Percentiles rank a stretch among this genome's conserved stretches.
Evolutionary conservation across 768 basidiomycete genomes (phyloP).

Genomic region (Rhodotorula graminis): DNA sequence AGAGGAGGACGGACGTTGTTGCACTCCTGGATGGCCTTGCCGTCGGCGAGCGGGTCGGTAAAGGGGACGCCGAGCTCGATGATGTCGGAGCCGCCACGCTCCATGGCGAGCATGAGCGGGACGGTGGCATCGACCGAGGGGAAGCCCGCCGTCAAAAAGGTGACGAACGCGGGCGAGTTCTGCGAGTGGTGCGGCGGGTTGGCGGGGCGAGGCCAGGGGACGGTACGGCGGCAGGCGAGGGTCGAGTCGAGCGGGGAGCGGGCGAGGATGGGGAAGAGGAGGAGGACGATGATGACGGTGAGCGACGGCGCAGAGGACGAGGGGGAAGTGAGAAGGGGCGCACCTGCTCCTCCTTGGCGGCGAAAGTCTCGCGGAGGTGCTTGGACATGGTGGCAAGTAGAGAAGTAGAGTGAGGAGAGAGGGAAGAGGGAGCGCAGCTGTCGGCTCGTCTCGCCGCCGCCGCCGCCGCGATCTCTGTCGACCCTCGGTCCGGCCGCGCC

Average conservation of each 20-base stretch:
- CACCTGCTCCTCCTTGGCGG: constrained; percentile 4
- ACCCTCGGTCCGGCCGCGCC: too few relatives aligned
- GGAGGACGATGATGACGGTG: not conserved
- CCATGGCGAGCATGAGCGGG: constrained; percentile 81
- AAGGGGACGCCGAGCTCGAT: constrained; percentile 95
- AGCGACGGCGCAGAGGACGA: not conserved
- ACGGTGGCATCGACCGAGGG: constrained; percentile 75
- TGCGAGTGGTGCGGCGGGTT: not conserved
- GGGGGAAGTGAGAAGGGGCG: not conserved
- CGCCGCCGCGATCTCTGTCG: too few relatives aligned
- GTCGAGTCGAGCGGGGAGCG: not conserved
- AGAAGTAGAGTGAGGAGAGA: not conserved
- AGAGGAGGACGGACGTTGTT: constrained; percentile 62
- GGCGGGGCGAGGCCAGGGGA: not conserved
- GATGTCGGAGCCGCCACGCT: constrained; percentile 85
- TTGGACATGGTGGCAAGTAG: constrained; percentile 17
- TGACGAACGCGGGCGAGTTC: constrained; percentile 47
- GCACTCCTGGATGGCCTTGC: constrained; percentile 83
- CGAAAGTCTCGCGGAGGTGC: constrained; percentile 29
- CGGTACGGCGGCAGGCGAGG: not conserved
- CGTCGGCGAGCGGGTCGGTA: constrained; percentile 94
- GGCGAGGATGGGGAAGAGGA: not conserved
- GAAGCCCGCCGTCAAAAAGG: constrained; percentile 93
- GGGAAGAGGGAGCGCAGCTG: too few relatives aligned
- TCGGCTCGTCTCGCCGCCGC: too few relatives aligned